Conservation (phyloP, 768 basidiomycete genomes). For the Pleurotus giganteus region DNA sequence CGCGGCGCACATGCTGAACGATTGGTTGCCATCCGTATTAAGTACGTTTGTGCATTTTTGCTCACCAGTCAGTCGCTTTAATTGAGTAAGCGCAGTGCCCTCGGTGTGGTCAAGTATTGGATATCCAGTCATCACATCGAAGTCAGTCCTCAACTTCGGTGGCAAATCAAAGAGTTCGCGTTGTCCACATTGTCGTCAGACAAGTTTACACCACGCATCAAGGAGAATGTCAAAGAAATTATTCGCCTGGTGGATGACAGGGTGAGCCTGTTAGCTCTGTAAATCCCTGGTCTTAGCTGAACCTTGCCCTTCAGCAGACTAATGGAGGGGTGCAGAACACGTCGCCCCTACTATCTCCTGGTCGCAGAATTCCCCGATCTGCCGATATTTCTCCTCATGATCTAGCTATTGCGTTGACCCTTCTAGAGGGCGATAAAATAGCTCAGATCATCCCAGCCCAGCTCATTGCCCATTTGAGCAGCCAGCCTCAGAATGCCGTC, state of each 20-base stretch:
- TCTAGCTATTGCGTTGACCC: slow-evolving; percentile 41
- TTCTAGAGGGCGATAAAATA: slow-evolving; percentile 43
- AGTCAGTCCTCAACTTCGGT: slow-evolving; percentile 27
- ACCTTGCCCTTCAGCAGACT: not conserved
- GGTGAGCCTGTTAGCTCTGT: slow-evolving; percentile 15
- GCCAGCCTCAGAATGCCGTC: slow-evolving; percentile 28
- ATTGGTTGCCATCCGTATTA: slow-evolving; percentile 29
- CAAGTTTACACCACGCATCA: slow-evolving; percentile 21
- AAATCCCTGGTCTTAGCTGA: not conserved
- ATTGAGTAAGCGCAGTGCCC: slow-evolving; percentile 25
- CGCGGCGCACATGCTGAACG: slow-evolving; percentile 12
- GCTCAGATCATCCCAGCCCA: slow-evolving; percentile 36
- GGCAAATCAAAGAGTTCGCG: slow-evolving; percentile 34
- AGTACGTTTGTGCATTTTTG: slow-evolving; percentile 25
- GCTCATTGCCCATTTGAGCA: slow-evolving; percentile 36
- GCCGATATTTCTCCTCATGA: slow-evolving; percentile 35
- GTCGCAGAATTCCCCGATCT: slow-evolving; percentile 24
- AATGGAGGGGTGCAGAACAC: not conserved
- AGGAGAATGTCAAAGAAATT: slow-evolving; percentile 30
- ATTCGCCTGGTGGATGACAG: slow-evolving; percentile 26
- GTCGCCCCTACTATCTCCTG: slow-evolving; percentile 17
- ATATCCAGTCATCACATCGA: slow-evolving; percentile 26
- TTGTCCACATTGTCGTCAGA: slow-evolving; percentile 25
- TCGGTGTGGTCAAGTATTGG: slow-evolving; percentile 37
- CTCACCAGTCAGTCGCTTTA: not conserved